These are phyloP conservation scores for Waitea zeae DNA, from an alignment of 1,284 basidiomycete genomes.

Conservation along the genomic window DNA sequence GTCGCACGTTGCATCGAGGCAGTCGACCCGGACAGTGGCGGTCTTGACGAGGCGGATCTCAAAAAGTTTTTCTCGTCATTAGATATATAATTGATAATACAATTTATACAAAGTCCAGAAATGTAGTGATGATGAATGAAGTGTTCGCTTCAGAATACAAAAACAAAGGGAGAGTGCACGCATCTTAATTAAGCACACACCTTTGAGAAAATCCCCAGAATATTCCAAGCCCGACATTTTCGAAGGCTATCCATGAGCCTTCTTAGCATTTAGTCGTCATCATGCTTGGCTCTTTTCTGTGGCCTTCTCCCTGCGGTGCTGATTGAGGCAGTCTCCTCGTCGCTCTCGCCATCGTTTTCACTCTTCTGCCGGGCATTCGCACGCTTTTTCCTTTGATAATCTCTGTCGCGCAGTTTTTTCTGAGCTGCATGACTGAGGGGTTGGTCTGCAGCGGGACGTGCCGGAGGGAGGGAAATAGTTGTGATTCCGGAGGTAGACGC, in stretches of 20 bases:
- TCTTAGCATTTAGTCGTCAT: too few relatives aligned
- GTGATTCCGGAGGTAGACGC: conserved; percentile 56
- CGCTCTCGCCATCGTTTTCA: conserved; percentile 47
- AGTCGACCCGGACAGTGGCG: conserved; percentile 48
- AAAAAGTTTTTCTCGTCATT: conserved; percentile 36
- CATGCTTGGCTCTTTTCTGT: too few relatives aligned
- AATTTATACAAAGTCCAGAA: too few relatives aligned
- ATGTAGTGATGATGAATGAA: too few relatives aligned
- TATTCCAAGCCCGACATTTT: too few relatives aligned
- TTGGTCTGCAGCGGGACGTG: conserved; percentile 51
- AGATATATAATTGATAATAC: conserved; percentile 37
- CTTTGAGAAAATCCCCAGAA: too few relatives aligned
- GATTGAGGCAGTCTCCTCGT: conserved; percentile 38
- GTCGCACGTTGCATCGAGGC: conserved; percentile 54
- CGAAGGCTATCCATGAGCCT: too few relatives aligned
- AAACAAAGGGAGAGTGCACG: too few relatives aligned
- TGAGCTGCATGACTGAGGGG: conserved; percentile 48
- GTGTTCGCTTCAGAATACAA: too few relatives aligned
- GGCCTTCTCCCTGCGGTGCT: too few relatives aligned
- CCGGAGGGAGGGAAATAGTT: conserved; percentile 36
- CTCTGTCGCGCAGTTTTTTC: conserved; percentile 55
- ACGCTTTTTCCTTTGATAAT: conserved; percentile 58
- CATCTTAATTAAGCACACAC: too few relatives aligned
- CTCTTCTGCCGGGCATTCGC: conserved; percentile 36
- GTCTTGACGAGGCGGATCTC: conserved; percentile 28